A percentile compares a stretch with the other conserved stretches of the same genome.
Evolutionary conservation across 768 basidiomycete genomes (phyloP).

Genomic region (Trametes coccinea): DNA sequence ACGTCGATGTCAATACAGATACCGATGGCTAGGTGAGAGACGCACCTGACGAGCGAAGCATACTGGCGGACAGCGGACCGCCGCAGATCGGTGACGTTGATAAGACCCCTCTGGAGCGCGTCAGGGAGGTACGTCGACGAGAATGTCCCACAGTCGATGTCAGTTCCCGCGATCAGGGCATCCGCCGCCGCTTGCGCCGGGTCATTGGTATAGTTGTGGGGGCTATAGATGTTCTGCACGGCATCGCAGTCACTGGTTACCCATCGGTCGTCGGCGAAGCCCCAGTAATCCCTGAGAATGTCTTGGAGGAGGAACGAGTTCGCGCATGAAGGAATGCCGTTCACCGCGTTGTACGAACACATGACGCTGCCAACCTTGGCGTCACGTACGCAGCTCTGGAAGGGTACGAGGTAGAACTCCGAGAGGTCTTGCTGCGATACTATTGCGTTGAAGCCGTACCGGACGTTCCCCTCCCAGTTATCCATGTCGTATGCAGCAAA

Average conservation of each 20-base stretch:
- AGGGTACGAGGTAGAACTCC: constrained; percentile 56
- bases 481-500: constrained; percentile 61
- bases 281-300: constrained; percentile 52
- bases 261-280: constrained; percentile 51
- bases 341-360: constrained; percentile 66
- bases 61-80: constrained; percentile 48
- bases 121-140: constrained; percentile 46
- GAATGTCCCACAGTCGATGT: constrained; percentile 54
- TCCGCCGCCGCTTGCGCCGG: constrained; percentile 50
- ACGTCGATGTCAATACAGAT: background rate
- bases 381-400: constrained; percentile 61
- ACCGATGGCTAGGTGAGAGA: background rate
- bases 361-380: constrained; percentile 60
- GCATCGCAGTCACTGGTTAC: constrained; percentile 61
- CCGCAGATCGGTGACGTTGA: constrained; percentile 46
- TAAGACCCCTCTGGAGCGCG: constrained; percentile 49
- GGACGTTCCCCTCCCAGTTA: constrained; percentile 51
- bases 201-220: constrained; percentile 49
- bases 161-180: constrained; percentile 45
- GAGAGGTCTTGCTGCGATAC: constrained; percentile 55
- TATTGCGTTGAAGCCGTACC: constrained; percentile 53
- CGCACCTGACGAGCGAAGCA: constrained; percentile 53
- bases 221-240: constrained; percentile 48
- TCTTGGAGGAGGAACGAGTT: constrained; percentile 53
- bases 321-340: constrained; percentile 58